phyloP scores from a whole-genome alignment of 208 protist genomes.

The Trypanosoma lewisi region DNA sequence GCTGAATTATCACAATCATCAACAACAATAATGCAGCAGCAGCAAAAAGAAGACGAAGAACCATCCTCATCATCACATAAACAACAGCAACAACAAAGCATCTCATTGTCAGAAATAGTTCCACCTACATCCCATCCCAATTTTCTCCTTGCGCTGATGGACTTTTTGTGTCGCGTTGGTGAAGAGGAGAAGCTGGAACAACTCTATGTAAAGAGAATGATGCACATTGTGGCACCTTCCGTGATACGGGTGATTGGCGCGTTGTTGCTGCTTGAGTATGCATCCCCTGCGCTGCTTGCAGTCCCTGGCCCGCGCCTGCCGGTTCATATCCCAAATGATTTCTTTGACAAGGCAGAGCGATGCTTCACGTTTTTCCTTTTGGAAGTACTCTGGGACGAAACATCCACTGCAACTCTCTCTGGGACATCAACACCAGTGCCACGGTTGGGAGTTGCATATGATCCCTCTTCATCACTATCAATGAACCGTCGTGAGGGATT shows the following conservation, averaged over 20 bases:
- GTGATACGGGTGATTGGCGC: slow-evolving; percentile 27
- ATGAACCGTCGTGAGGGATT: slow-evolving; percentile 34
- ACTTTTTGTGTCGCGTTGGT: slow-evolving; percentile 19
- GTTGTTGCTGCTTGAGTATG: slow-evolving; percentile 59
- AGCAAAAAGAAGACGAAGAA: background rate
- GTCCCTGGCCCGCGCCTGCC: slow-evolving; percentile 25
- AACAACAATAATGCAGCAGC: background rate
- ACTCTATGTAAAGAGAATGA: background rate
- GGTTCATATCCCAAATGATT: slow-evolving; percentile 34
- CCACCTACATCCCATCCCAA: slow-evolving; percentile 60
- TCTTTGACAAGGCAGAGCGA: slow-evolving; percentile 32
- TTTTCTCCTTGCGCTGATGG: slow-evolving; percentile 42
- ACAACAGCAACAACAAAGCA: background rate
- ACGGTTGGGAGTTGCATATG: background rate
- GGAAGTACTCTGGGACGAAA: slow-evolving; percentile 31
- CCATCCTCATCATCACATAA: background rate
- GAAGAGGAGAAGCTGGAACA: background rate
- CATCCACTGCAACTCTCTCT: background rate
- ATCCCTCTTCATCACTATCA: background rate
- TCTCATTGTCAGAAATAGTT: slow-evolving; percentile 31
- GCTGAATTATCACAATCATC: slow-evolving; percentile 10
- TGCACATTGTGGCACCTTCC: slow-evolving; percentile 8
- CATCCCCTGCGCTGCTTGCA: slow-evolving; percentile 24
- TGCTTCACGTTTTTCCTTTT: slow-evolving; percentile 33
- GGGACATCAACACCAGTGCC: background rate